Base-by-base conservation (phyloP, 192 early-diverging fungal genomes). In the Chytriomyces confervae region DNA sequence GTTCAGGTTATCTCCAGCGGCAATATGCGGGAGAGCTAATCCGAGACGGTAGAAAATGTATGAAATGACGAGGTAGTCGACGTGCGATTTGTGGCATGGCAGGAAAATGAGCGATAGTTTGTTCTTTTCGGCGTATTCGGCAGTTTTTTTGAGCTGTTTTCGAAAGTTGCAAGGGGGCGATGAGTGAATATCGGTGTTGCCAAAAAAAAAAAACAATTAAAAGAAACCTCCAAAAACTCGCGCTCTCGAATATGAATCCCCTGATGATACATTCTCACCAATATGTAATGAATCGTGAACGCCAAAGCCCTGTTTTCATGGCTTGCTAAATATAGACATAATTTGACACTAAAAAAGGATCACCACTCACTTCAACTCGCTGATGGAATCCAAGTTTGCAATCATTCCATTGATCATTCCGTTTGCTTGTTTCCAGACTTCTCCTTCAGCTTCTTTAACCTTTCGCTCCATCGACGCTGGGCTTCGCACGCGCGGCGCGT, bases 11-110 rank as follows among this genome's bases (percentile, higher is more conserved):
- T 95, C 90, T 18, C 94, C 94, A 45, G 94, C 94, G 44, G 92
- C 91, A 79, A 95, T 95, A 67, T 94, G 93, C 13, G 94, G 94
- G 36, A 93, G 77, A 3, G 89, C 90, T 5, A 93, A 71, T n/a
- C 92, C 92, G 50, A 93, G 88, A 29, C 92, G 89, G 84, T 91
- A 94, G 80, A 95, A 91, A 10, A 95, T 84, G 72, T 91, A 94
- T 46, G 87, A 91, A 29, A 95, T 84, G 20, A 95, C 93, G 16
- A 95, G 80, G 79, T 95, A 95, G 79, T 95, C 94, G 48, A 95
- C 87, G 75, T 95, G 94, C 6, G 92, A 93, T 84, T 95, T 95
- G 81, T 95, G 94, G 48, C 86, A 95, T 47, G 94, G 94, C 62
- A 94, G 73, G 57, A 95, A 85, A 24, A 95, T 87, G 70, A 95